A percentile compares a stretch with the other conserved stretches of the same genome.
These are phyloP conservation scores for Dendrostoma leiphaemia DNA, from an alignment of 2,329 filamentous ascomycete species.

Conservation along the genomic window DNA sequence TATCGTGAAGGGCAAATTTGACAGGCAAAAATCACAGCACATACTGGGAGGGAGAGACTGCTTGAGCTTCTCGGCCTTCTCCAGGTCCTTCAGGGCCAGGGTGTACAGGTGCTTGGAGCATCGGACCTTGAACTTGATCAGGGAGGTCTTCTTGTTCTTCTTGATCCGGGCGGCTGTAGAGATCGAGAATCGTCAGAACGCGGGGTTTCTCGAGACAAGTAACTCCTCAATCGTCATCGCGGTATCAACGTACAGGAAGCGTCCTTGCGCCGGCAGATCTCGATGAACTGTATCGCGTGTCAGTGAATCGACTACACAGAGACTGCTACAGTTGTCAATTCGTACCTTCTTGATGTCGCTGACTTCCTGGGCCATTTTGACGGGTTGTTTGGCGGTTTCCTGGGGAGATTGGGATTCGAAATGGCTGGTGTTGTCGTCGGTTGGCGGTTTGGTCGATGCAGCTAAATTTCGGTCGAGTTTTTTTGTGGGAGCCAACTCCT, in stretches of 20 bases:
- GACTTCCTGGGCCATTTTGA: constrained; percentile 97
- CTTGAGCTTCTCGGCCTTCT: constrained; percentile 99
- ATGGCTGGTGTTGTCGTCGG: constrained; percentile 16
- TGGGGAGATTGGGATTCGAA: constrained; percentile 19
- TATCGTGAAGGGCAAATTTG: too few species aligned
- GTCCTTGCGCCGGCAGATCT: constrained; percentile 99
- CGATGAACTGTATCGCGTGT: constrained; percentile 78
- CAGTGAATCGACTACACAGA: constrained; percentile 15
- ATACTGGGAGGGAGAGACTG: constrained; percentile 96
- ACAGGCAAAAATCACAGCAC: too few species aligned
- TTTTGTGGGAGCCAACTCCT: constrained; percentile 17
- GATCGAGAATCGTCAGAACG: constrained; percentile 17
- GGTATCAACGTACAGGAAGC: constrained; percentile 80
- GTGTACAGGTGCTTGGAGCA: constrained; percentile 97
- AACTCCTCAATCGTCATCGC: constrained; percentile 9
- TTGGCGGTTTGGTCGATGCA: constrained; percentile 12
- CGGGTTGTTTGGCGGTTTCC: constrained; percentile 39
- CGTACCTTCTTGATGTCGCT: constrained; percentile 89
- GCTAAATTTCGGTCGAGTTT: constrained; percentile 16
- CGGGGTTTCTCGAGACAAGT: constrained; percentile 14
- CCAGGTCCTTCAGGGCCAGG: constrained; percentile 94
- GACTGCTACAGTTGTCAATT: constrained; percentile 12
- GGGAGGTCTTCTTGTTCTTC: constrained; percentile 86
- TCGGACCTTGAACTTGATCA: constrained; percentile 99
- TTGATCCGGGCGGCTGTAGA: constrained; percentile 80